Evolutionary conservation across 768 basidiomycete species (phyloP), one percentile per base, ranked within the genome.

Genomic region (Tremella yokohamensis): DNA sequence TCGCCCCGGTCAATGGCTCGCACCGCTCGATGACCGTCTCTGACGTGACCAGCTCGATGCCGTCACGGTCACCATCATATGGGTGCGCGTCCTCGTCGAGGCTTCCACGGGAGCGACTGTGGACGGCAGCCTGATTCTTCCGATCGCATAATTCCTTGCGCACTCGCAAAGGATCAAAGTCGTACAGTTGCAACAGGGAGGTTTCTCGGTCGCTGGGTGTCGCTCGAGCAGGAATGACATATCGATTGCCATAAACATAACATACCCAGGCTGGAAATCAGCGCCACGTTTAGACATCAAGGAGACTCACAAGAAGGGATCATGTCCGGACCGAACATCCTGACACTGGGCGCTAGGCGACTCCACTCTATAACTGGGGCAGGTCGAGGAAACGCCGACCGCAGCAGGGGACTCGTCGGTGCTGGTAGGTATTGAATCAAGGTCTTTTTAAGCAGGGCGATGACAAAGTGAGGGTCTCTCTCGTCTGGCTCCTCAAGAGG

Each of bases 221-320:
- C 9, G 18, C 48, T 37, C 11, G 19, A 26, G 18, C 40, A 54
- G 47, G 61, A 2, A 61, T 63, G 16, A 72, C 62, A 58, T 68
- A 76, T 25, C 73, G 65, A 37, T 74, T 62, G 26, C 70, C 68
- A 52, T 76, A 76, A 37, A 76, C 68, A 50, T 72, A 76, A 34
- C 71, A 73, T 1, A 74, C 75, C 75, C 75, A 76, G 9, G 65
- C 62, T 72, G 53, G 11, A 51, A 48, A 50, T 52, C 63, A 61
- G 44, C 16, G 44, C 13, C n/a, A 38, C 13, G 39, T 11, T 40
- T 18, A 40, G 11, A 18, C 39, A 40, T 40, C 20, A 40, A 16
- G 11, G 11, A 40, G 18, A 70, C 71, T 68, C 42, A 73, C 71
- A 56, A n/a, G 63, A 42, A 16, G 54, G 55, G 15, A 53, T 40